Base-by-base conservation (phyloP, 2,329 filamentous ascomycete genomes). In the Hypoxylon sp. region DNA sequence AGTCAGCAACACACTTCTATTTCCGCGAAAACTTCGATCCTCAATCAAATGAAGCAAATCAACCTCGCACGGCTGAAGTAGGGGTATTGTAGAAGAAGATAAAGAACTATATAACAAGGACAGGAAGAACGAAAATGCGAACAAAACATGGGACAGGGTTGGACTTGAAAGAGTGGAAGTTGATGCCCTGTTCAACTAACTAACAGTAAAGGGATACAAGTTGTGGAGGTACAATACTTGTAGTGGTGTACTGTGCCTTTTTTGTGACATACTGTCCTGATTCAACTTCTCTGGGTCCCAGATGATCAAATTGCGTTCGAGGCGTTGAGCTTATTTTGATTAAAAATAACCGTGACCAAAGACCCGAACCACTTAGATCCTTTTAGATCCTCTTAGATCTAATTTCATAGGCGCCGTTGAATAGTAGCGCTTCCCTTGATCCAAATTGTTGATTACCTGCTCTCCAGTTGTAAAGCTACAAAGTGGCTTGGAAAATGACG, bases 401-500 rank as follows among this genome's bases (percentile, higher is more conserved):
- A 47, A 55, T 54, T 62, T 33, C 33, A 50, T 37, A 52, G n/a
- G 46, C 52, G 52, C 63, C 55, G 55, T 51, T 59, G 14, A 53
- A 50, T 39, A 46, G 58, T 63, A 63, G 61, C 48, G 52, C 58
- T 13, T 63, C 35, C 37, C 14, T 24, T 37, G 11, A 53, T 17
- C 67, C 48, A 65, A 65, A 65, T 65, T 60, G 62, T 59, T 54
- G 51, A 48, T 50, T 44, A 46, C 35, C 39, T 33, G 57, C 31
- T 10, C n/a, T n/a, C 29, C 6, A 59, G 35, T 35, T 60, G 50
- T 17, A 31, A 52, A 48, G 19, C 14, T 52, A 62, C 52, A 26
- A 37, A 66, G 70, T 72, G 70, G 70, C 70, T 72, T 63, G 60
- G 70, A 17, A 46, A 33, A 71, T 72, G 71, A 72, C 71, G 71